Conservation (phyloP, 129 eudicot genomes). For the Glebionis coronaria region DNA sequence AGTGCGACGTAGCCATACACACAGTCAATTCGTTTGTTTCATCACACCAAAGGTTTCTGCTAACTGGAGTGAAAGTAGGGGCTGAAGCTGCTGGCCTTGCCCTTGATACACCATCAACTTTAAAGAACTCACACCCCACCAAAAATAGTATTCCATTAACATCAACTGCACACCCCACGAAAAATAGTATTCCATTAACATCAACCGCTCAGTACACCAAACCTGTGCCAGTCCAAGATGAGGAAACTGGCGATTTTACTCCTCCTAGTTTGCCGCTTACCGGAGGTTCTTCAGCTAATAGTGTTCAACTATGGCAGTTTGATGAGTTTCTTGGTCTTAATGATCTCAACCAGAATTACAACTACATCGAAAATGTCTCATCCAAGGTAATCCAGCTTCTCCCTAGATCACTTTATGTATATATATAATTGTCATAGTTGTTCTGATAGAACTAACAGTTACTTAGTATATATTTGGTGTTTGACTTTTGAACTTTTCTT, state of each 20-base stretch:
- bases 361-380: constrained; percentile 45
- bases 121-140: constrained; percentile 30
- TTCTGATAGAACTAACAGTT: constrained; percentile 1
- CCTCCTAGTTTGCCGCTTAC: constrained; percentile 38
- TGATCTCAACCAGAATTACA: constrained; percentile 46
- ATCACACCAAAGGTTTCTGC: constrained; percentile 75
- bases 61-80: constrained; percentile 84
- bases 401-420: constrained; percentile 1
- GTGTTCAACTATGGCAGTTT: constrained; percentile 57
- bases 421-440: background rate
- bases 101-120: constrained; percentile 37
- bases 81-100: constrained; percentile 43
- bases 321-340: constrained; percentile 62
- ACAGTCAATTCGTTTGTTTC: constrained; percentile 54
- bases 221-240: constrained; percentile 32
- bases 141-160: constrained; percentile 38
- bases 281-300: constrained; percentile 49
- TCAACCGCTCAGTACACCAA: constrained; percentile 34
- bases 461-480: background rate
- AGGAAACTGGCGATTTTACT: constrained; percentile 26
- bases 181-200: constrained; percentile 35
- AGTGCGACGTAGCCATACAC: constrained; percentile 85
- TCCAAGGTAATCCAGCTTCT: constrained; percentile 48
- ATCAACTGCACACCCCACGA: constrained; percentile 21
- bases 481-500: no score